These are phyloP conservation scores for Aspergillus piperis DNA, from an alignment of 2,329 filamentous ascomycete genomes.

Conservation along the genomic window DNA sequence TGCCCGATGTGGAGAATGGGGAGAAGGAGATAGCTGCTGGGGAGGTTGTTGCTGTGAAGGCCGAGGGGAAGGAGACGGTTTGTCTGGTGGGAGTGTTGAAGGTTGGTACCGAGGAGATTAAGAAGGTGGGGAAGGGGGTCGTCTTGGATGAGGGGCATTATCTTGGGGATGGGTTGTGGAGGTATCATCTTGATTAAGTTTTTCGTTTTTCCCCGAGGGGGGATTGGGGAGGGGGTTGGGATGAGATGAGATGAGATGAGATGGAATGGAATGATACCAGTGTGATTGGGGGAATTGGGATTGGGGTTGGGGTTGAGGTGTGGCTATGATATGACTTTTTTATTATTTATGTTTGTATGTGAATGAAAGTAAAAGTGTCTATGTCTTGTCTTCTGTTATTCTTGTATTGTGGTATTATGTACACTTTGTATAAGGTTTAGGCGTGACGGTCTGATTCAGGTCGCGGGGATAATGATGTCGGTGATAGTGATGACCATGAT, in stretches of 20 bases:
- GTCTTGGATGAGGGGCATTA: slow-evolving; percentile 94
- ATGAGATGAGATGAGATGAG: too few relatives aligned
- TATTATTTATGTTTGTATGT: background rate
- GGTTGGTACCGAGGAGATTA: slow-evolving; percentile 85
- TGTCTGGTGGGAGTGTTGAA: slow-evolving; percentile 85
- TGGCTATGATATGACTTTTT: too few relatives aligned
- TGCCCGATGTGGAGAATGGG: slow-evolving; percentile 67
- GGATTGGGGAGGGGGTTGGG: background rate
- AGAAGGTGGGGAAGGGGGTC: slow-evolving; percentile 89
- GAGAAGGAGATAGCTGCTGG: slow-evolving; percentile 63
- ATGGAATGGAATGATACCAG: too few relatives aligned
- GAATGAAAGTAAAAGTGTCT: too few relatives aligned
- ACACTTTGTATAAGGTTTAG: background rate
- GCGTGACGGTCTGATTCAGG: background rate
- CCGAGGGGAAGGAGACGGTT: slow-evolving; percentile 90
- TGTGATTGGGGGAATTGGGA: background rate
- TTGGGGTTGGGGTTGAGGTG: background rate
- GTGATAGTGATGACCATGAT: slow-evolving; percentile 36
- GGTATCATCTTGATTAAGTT: slow-evolving; percentile 58
- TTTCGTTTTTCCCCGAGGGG: background rate
- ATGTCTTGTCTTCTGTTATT: too few relatives aligned
- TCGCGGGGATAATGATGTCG: slow-evolving; percentile 29
- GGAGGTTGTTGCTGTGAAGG: slow-evolving; percentile 81
- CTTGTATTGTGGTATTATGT: slow-evolving; percentile 10
- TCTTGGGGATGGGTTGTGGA: slow-evolving; percentile 92